Conservation (phyloP, 768 basidiomycete genomes). For the Floccularia luteovirens region DNA sequence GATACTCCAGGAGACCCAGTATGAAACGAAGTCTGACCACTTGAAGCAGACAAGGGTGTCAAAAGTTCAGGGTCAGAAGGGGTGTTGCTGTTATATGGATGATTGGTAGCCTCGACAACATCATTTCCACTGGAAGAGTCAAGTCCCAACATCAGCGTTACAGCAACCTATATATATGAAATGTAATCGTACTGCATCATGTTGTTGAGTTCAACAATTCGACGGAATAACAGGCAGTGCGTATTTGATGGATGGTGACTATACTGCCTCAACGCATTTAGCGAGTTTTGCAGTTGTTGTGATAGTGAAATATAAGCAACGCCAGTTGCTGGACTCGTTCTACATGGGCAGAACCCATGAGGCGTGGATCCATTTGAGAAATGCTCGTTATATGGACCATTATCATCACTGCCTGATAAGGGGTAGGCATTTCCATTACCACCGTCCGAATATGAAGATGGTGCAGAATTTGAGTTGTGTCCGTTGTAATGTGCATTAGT, state of each 20-base stretch:
- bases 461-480: slow-evolving; percentile 10
- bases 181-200: slow-evolving; percentile 54
- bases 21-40: slow-evolving; percentile 39
- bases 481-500: slow-evolving; percentile 4
- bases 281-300: slow-evolving; percentile 54
- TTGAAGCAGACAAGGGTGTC: slow-evolving; percentile 44
- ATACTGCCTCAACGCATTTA: slow-evolving; percentile 53
- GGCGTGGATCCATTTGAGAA: slow-evolving; percentile 24
- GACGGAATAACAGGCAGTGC: slow-evolving; percentile 47
- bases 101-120: slow-evolving; percentile 35
- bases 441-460: slow-evolving; percentile 31
- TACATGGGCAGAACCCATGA: slow-evolving; percentile 50
- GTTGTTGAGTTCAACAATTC: slow-evolving; percentile 53
- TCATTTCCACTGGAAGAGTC: slow-evolving; percentile 36
- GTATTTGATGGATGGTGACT: slow-evolving; percentile 47
- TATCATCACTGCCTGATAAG: slow-evolving; percentile 30
- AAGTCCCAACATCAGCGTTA: slow-evolving; percentile 1
- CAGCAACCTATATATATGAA: slow-evolving; percentile 1
- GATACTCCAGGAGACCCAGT: slow-evolving; percentile 40
- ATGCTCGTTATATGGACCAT: slow-evolving; percentile 26
- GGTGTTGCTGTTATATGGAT: slow-evolving; percentile 50
- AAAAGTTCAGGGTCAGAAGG: slow-evolving; percentile 59
- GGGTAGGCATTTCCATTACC: slow-evolving; percentile 24
- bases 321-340: slow-evolving; percentile 50
- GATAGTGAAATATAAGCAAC: slow-evolving; percentile 54